Base-by-base conservation (phyloP, 148 eudicot species). In the Camellia sinensis region DNA sequence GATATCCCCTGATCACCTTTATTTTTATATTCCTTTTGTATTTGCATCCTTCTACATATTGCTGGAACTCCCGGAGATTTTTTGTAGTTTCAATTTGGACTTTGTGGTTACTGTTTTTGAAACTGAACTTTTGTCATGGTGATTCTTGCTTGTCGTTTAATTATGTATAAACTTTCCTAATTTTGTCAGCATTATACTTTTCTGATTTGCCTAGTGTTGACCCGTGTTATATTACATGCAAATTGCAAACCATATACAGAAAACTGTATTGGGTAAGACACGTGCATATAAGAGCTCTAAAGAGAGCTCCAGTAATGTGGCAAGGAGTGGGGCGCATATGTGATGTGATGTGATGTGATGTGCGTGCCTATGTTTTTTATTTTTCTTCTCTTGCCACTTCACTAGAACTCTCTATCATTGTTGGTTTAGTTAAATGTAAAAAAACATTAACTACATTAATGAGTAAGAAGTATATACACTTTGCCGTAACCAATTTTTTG, bases 51-150 rank as follows among this genome's bases (percentile, higher is more conserved):
- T 61, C 19, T 65, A 62, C 62, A 56, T 62, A 22, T 64, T 76
- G 61, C 70, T 62, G 69, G 43, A 82, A 63, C 29, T 56, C 45
- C 62, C 76, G 64, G 53, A 19, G 59, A 70, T 19, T 57, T 21
- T 40, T 75, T 7, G 5, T 76, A 40, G 5, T 43, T 53, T 63
- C 40, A 53, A 53, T 78, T 50, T 66, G 80, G 17, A 65, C 73
- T 18, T 67, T 48, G 29, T 80, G 41, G 37, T 65, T 11, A 74
- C 53, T 53, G 41, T 29, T 74, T 43, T 64, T n/a, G 8, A 29
- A 45, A 15, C 69, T 59, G 43, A 80, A n/a, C 41, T 73, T 2
- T 71, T 72, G 82, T 63, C 19, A 22, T n/a, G 29, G 70, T 17
- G 41, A 43, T 63, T 15, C 10, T 48, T 15, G 63, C 5, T 15